Base-by-base conservation (phyloP, 192 early-diverging fungal genomes). In the Oehlia diaphana region DNA sequence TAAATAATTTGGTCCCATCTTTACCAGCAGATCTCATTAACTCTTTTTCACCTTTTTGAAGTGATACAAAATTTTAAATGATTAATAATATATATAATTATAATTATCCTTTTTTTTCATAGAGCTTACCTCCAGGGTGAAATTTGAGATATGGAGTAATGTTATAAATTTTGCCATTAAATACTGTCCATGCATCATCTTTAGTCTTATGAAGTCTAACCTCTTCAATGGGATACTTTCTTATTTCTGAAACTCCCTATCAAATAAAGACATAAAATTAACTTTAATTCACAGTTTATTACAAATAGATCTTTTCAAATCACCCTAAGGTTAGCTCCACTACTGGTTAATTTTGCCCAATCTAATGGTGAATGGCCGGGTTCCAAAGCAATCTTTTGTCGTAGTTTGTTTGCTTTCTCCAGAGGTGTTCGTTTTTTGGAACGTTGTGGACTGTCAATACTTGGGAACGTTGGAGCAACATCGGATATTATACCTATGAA, bases 161-260 rank as follows among this genome's bases (percentile, higher is more conserved):
- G 81, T 97, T 97, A 86, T 97, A 99, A 2, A 99, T 92, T 81
- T 95, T 96, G 33, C 95, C 95, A 28, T 91, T 90, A 63, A 98
- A 87, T 19, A 93, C 92, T 78, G 95, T 96, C 96, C 98, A 97
- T 53, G 92, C 88, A 84, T 98, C 95, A 39, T 93, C 90, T 69
- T 88, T 82, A 65, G 87, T 89, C 62, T 91, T 92, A 82, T 99
- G 96, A 50, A 86, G 73, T 23, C 90, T 89, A 39, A 99, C 75
- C 23, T 98, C 95, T 3, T 88, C 86, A 33, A 92, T 82, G 12
- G 94, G 94, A 81, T 88, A 93, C 63, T 93, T 87, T 9, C 78
- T 81, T 23, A 95, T 77, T 61, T 82, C 79, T 4, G 74, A 37
- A 31, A 91, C 88, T 23, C 91, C 92, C 86, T 92, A 87, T 3